Evolutionary conservation across 352 stramenopile genomes (phyloP).

Genomic region (Globisporangium barbulae): DNA sequence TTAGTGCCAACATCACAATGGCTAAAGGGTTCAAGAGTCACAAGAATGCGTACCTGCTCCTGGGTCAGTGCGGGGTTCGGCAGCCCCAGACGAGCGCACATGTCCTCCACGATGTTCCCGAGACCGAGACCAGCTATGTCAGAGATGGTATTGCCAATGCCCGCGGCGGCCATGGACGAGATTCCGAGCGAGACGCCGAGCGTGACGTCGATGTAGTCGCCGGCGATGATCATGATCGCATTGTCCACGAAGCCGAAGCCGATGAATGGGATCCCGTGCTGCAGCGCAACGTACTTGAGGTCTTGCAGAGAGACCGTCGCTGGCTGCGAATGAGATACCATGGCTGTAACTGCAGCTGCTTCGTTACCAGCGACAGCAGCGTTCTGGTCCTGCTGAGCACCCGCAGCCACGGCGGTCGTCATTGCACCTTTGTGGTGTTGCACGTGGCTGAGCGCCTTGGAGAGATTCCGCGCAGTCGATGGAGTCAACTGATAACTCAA

Average conservation of each 20-base stretch:
- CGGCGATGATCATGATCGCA: constrained; percentile 91
- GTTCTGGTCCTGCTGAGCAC: not conserved
- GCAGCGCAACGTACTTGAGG: constrained; percentile 62
- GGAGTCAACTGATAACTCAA: constrained; percentile 44
- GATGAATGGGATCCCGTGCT: constrained; percentile 91
- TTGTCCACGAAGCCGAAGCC: constrained; percentile 99
- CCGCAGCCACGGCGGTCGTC: not conserved
- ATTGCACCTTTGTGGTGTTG: constrained; percentile 3
- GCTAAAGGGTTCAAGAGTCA: not conserved
- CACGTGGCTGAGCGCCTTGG: constrained; percentile 34
- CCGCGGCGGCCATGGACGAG: constrained; percentile 84
- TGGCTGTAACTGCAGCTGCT: constrained; percentile 2
- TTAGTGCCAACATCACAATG: constrained; percentile 3
- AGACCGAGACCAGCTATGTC: constrained; percentile 64
- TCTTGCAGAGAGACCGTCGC: constrained; percentile 38
- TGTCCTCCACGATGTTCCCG: constrained; percentile 80
- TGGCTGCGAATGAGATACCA: not conserved
- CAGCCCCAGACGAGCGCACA: constrained; percentile 61
- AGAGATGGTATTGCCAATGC: constrained; percentile 84
- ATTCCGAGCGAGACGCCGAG: constrained; percentile 82
- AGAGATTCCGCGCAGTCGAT: constrained; percentile 48
- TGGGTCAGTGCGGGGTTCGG: constrained; percentile 52
- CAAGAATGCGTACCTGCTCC: constrained; percentile 42
- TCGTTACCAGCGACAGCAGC: not conserved
- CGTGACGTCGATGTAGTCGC: constrained; percentile 85